These are phyloP conservation scores for Gardenia jasminoides DNA, from an alignment of 257 asterid genomes.

Conservation along the genomic window DNA sequence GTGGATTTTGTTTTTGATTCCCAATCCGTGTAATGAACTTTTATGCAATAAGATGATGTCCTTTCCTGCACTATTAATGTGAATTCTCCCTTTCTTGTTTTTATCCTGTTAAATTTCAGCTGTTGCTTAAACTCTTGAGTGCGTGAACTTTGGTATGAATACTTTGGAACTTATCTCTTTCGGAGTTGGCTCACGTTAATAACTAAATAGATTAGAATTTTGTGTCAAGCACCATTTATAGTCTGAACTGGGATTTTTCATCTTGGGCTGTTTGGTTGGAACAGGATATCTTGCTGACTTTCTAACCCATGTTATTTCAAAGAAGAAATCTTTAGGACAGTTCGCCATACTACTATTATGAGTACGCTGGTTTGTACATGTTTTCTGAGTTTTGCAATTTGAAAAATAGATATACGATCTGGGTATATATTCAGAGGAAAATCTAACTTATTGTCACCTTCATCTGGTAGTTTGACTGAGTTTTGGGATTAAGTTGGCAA, in stretches of 20 bases:
- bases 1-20: background rate
- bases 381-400: background rate
- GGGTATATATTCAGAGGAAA: background rate
- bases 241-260: background rate
- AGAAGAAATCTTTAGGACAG: background rate
- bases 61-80: no score
- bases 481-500: background rate
- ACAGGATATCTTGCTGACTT: background rate
- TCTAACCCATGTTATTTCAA: background rate
- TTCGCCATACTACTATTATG: background rate
- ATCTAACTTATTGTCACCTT: background rate
- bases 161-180: background rate
- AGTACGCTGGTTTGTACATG: background rate
- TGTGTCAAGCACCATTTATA: background rate
- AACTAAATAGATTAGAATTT: background rate
- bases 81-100: background rate
- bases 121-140: background rate
- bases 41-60: background rate
- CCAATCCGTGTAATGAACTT: background rate
- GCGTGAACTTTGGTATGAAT: background rate
- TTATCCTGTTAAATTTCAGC: background rate
- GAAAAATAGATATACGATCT: background rate
- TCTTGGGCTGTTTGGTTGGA: background rate
- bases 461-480: background rate
- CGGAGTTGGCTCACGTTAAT: background rate